These are phyloP conservation scores for Saccharomyces hybrid DNA, from an alignment of 1,139 yeast species.

Conservation along the genomic window DNA sequence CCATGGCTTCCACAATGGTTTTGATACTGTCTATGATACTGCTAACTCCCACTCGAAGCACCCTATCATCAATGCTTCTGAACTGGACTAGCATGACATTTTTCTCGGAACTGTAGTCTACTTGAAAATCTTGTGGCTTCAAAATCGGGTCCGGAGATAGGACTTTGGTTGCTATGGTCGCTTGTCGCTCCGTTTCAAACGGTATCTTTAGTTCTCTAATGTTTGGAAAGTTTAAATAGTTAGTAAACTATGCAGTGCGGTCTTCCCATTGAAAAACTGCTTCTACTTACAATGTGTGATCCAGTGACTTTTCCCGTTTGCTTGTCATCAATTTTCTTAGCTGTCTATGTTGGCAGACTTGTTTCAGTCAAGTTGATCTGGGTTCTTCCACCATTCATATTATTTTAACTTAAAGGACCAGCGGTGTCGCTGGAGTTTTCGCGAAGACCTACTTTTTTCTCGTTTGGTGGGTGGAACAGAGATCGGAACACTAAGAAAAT, in stretches of 20 bases:
- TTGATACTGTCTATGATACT: constrained; percentile 60
- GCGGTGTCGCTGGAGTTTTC: not conserved
- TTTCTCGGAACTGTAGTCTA: constrained; percentile 35
- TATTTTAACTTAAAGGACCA: not conserved
- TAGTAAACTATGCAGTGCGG: not conserved
- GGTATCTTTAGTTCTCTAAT: constrained; percentile 48
- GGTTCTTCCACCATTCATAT: not conserved
- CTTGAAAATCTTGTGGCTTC: constrained; percentile 52
- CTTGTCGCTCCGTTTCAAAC: constrained; percentile 52
- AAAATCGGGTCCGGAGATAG: constrained; percentile 74
- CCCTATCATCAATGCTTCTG: constrained; percentile 53
- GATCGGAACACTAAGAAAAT: not conserved
- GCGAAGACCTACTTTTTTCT: not conserved
- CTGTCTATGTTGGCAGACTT: no score
- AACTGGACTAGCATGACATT: constrained; percentile 39
- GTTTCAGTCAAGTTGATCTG: not conserved
- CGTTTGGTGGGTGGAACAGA: not conserved
- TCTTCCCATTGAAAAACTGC: not conserved
- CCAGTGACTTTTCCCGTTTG: constrained; percentile 7
- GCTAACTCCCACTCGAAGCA: constrained; percentile 62
- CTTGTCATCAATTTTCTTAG: not conserved
- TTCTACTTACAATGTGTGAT: constrained; percentile 11
- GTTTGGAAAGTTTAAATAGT: not conserved
- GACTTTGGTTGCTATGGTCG: constrained; percentile 51
- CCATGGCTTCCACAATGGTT: constrained; percentile 63